A percentile compares a stretch with the other conserved stretches of the same genome.
Conservation (phyloP, 768 basidiomycete genomes). For the Rhodotorula babjevae region DNA sequence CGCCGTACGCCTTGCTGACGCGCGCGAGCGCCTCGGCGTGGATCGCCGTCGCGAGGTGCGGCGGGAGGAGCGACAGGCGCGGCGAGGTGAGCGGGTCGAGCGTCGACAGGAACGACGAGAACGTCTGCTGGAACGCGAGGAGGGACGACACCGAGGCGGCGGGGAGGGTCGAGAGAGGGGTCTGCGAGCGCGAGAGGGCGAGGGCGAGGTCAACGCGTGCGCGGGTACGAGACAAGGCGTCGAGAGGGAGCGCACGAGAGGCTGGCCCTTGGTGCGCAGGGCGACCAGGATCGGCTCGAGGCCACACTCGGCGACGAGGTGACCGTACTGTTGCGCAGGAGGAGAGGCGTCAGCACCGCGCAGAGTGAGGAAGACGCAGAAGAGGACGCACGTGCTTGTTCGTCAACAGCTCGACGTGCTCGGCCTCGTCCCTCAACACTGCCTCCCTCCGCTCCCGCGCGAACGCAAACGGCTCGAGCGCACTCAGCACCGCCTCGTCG, state of each 20-base stretch:
- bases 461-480: conserved; percentile 56
- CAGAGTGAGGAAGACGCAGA: background rate
- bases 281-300: conserved; percentile 49
- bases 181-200: conserved; percentile 49
- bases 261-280: conserved; percentile 45
- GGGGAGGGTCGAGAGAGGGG: conserved; percentile 71
- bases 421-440: conserved; percentile 61
- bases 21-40: conserved; percentile 70
- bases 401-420: conserved; percentile 61
- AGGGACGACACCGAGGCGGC: conserved; percentile 62
- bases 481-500: conserved; percentile 65
- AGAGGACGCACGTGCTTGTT: conserved; percentile 70
- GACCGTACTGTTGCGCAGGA: background rate
- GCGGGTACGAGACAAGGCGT: too few species aligned
- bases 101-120: conserved; percentile 79
- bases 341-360: background rate
- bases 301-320: conserved; percentile 46
- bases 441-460: conserved; percentile 59
- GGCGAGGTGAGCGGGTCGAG: conserved; percentile 69
- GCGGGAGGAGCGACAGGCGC: conserved; percentile 68
- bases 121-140: conserved; percentile 58
- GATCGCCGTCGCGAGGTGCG: conserved; percentile 61
- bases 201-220: too few species aligned
- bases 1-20: conserved; percentile 64
- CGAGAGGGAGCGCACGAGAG: conserved; percentile 43